phyloP scores from a whole-genome alignment of 305 asterid species.

The Solanum aculeatissimum region DNA sequence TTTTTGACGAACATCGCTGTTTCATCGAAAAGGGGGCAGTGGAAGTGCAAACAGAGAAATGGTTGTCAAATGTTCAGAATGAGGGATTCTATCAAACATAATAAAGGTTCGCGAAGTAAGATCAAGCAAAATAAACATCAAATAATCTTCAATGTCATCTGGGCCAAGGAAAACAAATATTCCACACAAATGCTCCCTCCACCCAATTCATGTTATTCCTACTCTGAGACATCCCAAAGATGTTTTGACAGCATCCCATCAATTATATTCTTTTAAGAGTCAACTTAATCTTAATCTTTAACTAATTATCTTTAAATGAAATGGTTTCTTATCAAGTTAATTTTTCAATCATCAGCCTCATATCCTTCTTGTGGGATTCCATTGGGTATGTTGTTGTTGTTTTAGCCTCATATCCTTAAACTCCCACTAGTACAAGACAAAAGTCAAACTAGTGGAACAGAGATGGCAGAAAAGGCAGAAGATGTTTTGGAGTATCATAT shows the following conservation, averaged over 20 bases:
- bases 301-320: neutral
- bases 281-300: neutral
- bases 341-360: neutral
- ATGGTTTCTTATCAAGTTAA: neutral
- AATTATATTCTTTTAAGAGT: neutral
- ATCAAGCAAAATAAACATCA: neutral
- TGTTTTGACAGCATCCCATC: neutral
- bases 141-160: neutral
- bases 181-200: neutral
- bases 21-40: slow-evolving; percentile 10
- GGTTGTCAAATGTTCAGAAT: neutral
- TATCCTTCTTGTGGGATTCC: too few relatives aligned
- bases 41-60: neutral
- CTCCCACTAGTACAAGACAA: neutral
- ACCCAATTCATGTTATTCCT: neutral
- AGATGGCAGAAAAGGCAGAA: neutral
- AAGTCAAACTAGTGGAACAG: neutral
- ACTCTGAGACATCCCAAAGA: neutral
- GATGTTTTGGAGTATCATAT: neutral
- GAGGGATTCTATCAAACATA: neutral
- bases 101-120: neutral
- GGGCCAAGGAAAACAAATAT: neutral
- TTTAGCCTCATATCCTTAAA: neutral
- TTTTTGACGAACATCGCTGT: slow-evolving; percentile 84
- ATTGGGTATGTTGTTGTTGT: too few relatives aligned